Conservation (phyloP, 2,329 filamentous ascomycete genomes). For the Graphiopsis chlorocephala region DNA sequence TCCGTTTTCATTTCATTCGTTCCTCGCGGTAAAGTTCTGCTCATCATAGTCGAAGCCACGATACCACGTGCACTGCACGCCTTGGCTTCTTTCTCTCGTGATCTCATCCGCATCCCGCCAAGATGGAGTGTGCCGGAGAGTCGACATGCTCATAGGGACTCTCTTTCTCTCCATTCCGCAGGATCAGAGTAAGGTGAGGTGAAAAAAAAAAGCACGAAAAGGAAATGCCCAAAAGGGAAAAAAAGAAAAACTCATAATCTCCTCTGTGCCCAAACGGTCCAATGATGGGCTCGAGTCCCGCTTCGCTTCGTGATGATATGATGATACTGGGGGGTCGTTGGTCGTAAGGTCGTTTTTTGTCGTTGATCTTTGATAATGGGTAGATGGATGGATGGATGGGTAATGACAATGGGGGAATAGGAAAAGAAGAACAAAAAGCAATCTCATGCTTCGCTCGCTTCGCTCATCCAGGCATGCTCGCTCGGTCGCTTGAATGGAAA, state of each 20-base stretch:
- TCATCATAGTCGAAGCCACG: too few relatives aligned
- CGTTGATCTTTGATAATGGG: background rate
- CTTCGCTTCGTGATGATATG: background rate
- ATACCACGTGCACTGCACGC: too few relatives aligned
- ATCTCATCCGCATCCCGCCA: background rate
- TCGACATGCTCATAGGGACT: background rate
- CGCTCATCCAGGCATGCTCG: background rate
- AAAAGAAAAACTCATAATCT: background rate
- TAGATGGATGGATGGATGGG: background rate
- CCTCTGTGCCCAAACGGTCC: background rate
- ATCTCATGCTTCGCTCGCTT: background rate
- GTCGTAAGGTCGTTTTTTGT: background rate
- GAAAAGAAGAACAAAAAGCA: background rate
- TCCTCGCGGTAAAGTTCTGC: too few relatives aligned
- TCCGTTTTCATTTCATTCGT: too few relatives aligned
- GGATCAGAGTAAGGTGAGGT: background rate
- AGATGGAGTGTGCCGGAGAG: too few relatives aligned
- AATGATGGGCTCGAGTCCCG: background rate
- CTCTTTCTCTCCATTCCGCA: background rate
- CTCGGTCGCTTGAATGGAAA: too few relatives aligned
- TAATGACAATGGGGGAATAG: background rate
- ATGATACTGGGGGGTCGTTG: background rate
- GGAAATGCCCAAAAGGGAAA: background rate
- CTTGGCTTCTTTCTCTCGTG: too few relatives aligned
- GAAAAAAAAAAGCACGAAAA: background rate